phyloP scores from a whole-genome alignment of 2,329 filamentous ascomycete genomes.

The Emmonsiellopsis sp. region DNA sequence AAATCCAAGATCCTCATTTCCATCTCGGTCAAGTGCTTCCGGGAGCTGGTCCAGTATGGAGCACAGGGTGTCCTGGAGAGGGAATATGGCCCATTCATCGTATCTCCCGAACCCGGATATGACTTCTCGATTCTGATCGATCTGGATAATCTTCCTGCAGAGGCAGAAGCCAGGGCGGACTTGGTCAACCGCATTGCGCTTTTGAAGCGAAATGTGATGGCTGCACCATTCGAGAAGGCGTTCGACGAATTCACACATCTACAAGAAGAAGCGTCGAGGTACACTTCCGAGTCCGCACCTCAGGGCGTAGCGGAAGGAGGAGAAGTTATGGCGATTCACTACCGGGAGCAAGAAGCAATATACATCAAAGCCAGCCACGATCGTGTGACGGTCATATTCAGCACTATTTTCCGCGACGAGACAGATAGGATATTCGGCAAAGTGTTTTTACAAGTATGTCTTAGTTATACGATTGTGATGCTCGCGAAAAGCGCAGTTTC shows the following conservation, averaged over 20 bases:
- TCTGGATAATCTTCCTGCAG: conserved; percentile 72
- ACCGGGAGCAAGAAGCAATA: conserved; percentile 97
- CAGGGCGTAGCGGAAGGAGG: conserved; percentile 84
- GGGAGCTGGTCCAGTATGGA: conserved; percentile 85
- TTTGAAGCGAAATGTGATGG: conserved; percentile 97
- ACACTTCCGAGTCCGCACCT: conserved; percentile 86
- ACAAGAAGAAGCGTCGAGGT: conserved; percentile 81
- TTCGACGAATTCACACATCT: conserved; percentile 87
- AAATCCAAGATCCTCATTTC: conserved; percentile 95
- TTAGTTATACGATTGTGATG: neutral
- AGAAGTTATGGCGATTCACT: conserved; percentile 91
- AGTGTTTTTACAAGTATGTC: conserved; percentile 71
- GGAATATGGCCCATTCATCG: conserved; percentile 90
- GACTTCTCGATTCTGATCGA: conserved; percentile 93
- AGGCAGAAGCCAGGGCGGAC: conserved; percentile 78
- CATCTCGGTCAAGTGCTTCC: conserved; percentile 88
- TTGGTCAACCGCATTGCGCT: conserved; percentile 80
- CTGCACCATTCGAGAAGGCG: conserved; percentile 92
- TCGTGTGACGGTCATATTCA: conserved; percentile 97
- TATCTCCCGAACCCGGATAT: conserved; percentile 78
- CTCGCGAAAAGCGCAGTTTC: neutral
- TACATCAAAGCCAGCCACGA: conserved; percentile 98
- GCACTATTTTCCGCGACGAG: conserved; percentile 94
- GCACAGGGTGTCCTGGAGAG: conserved; percentile 84
- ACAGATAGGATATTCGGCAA: conserved; percentile 96